These are phyloP conservation scores for Melaleuca quinquenervia DNA, from an alignment of 345 rosid genomes.

Conservation along the genomic window DNA sequence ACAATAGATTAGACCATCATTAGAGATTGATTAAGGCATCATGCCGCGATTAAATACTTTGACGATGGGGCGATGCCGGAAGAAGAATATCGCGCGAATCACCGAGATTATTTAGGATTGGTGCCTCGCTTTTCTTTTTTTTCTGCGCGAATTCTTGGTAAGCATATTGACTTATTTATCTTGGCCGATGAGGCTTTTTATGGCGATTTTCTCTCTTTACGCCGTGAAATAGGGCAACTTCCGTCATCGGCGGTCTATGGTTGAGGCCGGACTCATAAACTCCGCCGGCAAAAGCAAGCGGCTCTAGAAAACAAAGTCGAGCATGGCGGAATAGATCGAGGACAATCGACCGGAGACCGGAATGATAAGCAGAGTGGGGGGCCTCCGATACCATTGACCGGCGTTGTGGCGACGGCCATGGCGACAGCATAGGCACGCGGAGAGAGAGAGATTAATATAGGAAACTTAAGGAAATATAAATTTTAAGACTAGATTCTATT, in stretches of 20 bases:
- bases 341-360: neutral
- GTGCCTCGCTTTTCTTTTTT: accelerated
- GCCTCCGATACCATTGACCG: neutral
- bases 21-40: neutral
- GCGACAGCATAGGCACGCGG: too few species aligned
- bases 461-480: neutral
- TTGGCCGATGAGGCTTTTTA: too few species aligned
- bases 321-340: neutral
- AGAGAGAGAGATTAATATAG: too few species aligned
- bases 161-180: neutral
- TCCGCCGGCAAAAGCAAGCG: neutral
- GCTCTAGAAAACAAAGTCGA: neutral
- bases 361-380: neutral
- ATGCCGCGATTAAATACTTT: neutral
- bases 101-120: neutral
- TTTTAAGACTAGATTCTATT: neutral
- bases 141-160: neutral
- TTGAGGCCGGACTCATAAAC: neutral
- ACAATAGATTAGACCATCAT: neutral
- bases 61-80: neutral
- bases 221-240: too few species aligned
- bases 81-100: neutral
- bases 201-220: neutral
- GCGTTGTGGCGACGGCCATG: neutral
- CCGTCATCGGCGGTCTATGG: neutral